Evolutionary conservation across 495 filamentous ascomycete genomes (phyloP).

Genomic region (Amniculicola lignicola): DNA sequence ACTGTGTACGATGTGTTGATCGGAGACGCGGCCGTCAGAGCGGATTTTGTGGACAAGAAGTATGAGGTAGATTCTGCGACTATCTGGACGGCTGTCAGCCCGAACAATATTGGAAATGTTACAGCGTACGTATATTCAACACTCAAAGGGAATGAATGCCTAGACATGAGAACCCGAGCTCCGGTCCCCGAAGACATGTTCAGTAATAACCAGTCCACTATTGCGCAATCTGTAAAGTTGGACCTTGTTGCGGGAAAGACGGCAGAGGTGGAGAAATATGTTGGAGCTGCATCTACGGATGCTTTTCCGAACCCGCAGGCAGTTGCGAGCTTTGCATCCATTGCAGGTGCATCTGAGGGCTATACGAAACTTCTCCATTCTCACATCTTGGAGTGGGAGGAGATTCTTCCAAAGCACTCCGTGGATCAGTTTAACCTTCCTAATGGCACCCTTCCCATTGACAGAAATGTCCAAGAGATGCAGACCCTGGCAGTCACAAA

Average conservation of each 20-base stretch:
- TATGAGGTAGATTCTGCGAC: slow-evolving; percentile 48
- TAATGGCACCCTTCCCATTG: slow-evolving; percentile 58
- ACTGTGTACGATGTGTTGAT: slow-evolving; percentile 59
- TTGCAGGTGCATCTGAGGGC: slow-evolving; percentile 46
- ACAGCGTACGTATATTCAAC: slow-evolving; percentile 60
- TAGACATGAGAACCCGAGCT: slow-evolving; percentile 49
- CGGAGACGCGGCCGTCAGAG: slow-evolving; percentile 57
- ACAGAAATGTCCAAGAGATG: slow-evolving; percentile 56
- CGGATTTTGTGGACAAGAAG: slow-evolving; percentile 52
- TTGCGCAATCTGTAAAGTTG: slow-evolving; percentile 55
- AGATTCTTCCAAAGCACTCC: slow-evolving; percentile 51
- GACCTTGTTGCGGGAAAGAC: slow-evolving; percentile 50
- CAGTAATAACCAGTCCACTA: slow-evolving; percentile 58
- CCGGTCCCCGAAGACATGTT: slow-evolving; percentile 47
- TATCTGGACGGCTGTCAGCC: slow-evolving; percentile 58
- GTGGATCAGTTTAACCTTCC: slow-evolving; percentile 62
- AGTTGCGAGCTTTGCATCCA: slow-evolving; percentile 50
- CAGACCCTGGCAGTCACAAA: slow-evolving; percentile 65
- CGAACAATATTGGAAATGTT: slow-evolving; percentile 54
- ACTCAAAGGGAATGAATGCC: slow-evolving; percentile 40
- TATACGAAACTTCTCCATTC: slow-evolving; percentile 48
- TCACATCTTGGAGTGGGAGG: slow-evolving; percentile 56
- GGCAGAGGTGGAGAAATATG: slow-evolving; percentile 55
- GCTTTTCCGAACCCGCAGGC: slow-evolving; percentile 54
- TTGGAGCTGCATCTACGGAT: slow-evolving; percentile 61